Evolutionary conservation across 1,284 basidiomycete genomes (phyloP).

Genomic region (Cryptococcus amylolentus): DNA sequence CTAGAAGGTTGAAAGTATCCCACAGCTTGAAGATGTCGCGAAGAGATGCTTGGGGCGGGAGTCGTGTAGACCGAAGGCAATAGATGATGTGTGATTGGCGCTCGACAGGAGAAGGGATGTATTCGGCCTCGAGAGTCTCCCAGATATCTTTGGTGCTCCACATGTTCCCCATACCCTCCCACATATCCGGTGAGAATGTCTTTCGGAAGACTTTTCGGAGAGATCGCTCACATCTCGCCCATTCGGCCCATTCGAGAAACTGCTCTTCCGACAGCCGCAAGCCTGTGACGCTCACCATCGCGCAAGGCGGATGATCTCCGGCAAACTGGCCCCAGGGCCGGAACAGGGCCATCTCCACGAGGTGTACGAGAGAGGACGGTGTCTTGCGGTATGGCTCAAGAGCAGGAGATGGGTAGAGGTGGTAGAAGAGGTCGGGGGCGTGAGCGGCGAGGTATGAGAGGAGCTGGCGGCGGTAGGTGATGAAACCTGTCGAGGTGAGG

Average conservation of each 20-base stretch:
- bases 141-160: slow-evolving; percentile 2
- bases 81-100: neutral
- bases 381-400: slow-evolving; percentile 1
- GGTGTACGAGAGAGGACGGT: neutral
- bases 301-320: neutral
- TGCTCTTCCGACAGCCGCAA: neutral
- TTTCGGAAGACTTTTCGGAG: neutral
- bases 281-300: neutral
- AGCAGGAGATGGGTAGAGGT: neutral
- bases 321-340: neutral
- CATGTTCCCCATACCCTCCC: neutral
- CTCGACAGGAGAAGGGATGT: slow-evolving; percentile 1
- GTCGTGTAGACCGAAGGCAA: neutral
- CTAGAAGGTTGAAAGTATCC: neutral
- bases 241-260: neutral
- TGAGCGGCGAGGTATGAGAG: neutral
- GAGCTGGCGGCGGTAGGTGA: neutral
- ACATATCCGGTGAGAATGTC: neutral
- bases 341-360: neutral
- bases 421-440: neutral
- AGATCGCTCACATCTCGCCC: neutral
- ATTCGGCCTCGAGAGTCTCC: neutral
- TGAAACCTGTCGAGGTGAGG: neutral
- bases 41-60: neutral
- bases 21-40: neutral